phyloP scores from a whole-genome alignment of 2,329 filamentous ascomycete species.

The Leptographium wingfieldii region DNA sequence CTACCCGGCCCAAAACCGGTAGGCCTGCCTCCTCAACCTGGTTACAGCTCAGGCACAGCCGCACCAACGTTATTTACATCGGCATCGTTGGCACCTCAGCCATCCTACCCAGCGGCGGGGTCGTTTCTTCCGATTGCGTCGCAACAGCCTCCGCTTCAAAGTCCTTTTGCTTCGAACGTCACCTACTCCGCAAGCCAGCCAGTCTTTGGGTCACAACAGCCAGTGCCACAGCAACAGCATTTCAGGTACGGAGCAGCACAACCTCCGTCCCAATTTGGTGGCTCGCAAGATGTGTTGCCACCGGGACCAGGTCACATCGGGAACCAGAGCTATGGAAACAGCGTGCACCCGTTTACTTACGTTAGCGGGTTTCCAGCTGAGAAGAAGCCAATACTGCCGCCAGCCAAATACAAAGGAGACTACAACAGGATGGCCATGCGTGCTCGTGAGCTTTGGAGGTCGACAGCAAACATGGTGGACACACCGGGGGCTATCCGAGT shows the following conservation, averaged over 20 bases:
- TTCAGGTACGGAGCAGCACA: background rate
- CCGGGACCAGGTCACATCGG: background rate
- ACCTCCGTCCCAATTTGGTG: background rate
- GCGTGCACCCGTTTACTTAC: background rate
- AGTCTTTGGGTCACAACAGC: background rate
- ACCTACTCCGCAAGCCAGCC: background rate
- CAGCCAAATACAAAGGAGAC: background rate
- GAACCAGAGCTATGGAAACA: background rate
- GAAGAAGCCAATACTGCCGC: background rate
- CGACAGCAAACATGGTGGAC: slow-evolving; percentile 44
- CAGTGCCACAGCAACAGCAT: background rate
- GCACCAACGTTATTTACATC: background rate
- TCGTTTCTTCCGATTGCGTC: background rate
- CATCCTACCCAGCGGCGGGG: background rate
- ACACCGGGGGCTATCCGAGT: slow-evolving; percentile 50
- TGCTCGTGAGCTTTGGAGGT: slow-evolving; percentile 51
- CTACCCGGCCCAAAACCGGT: background rate
- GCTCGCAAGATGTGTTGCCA: background rate
- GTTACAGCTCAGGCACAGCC: background rate
- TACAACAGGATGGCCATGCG: slow-evolving; percentile 40
- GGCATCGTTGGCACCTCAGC: background rate
- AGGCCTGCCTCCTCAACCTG: background rate
- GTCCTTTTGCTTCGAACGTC: background rate
- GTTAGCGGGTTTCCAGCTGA: background rate
- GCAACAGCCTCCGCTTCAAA: background rate